Conservation (phyloP, 805 yeast species). For the Wickerhamia fluorescens region DNA sequence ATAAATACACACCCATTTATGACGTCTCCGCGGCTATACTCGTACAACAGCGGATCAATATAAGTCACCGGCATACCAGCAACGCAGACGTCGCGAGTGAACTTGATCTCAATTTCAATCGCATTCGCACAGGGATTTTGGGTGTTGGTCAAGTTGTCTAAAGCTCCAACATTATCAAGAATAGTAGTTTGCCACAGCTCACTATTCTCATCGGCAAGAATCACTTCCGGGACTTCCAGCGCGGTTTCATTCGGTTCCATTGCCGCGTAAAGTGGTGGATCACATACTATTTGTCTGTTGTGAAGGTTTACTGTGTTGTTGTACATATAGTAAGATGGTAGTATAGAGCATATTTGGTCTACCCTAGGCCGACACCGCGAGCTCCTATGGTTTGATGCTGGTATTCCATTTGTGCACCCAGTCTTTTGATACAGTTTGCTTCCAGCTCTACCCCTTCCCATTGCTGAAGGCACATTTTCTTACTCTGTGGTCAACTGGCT, state of each 20-base stretch:
- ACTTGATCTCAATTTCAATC: conserved; percentile 20
- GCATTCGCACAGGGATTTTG: conserved; percentile 19
- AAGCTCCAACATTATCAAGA: conserved; percentile 29
- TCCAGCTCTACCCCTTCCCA: too few relatives aligned
- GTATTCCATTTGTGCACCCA: too few relatives aligned
- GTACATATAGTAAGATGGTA: conserved; percentile 35
- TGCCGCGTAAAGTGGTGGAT: background rate
- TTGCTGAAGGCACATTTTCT: too few relatives aligned
- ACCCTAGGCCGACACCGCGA: too few relatives aligned
- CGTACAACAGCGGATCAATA: conserved; percentile 30
- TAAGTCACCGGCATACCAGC: conserved; percentile 18
- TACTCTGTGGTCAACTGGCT: too few relatives aligned
- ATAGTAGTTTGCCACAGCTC: conserved; percentile 30
- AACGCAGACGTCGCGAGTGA: conserved; percentile 29
- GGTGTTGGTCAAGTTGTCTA: conserved; percentile 24
- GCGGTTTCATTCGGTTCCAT: conserved; percentile 1
- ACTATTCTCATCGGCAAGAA: conserved; percentile 29
- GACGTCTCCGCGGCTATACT: conserved; percentile 62
- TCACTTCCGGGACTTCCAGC: conserved; percentile 7
- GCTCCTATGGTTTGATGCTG: too few relatives aligned
- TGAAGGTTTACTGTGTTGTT: conserved; percentile 5
- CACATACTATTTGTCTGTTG: conserved; percentile 1
- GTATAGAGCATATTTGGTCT: too few relatives aligned
- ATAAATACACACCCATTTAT: conserved; percentile 50
- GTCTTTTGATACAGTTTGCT: too few relatives aligned